Percentiles rank a stretch among this genome's conserved stretches.
Conservation (phyloP, 805 yeast species). For the Candida saitoana region DNA sequence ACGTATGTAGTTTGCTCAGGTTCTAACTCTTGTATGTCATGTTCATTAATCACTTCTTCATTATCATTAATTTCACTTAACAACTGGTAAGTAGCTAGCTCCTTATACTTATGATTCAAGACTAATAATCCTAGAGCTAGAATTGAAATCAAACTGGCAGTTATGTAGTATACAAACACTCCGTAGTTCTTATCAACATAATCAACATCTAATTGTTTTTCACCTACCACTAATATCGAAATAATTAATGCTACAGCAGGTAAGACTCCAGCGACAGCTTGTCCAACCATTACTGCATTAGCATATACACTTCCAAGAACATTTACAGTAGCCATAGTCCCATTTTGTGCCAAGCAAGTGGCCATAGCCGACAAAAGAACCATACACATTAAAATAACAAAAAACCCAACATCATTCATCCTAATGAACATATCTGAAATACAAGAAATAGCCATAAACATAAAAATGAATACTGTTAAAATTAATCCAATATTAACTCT, state of each 20-base stretch:
- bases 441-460: conserved; percentile 52
- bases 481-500: conserved; percentile 61
- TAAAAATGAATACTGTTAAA: conserved; percentile 55
- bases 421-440: conserved; percentile 29
- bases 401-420: conserved; percentile 42
- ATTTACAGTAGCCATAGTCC: conserved; percentile 82
- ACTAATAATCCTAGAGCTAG: conserved; percentile 39
- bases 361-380: conserved; percentile 69
- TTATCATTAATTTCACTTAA: conserved; percentile 12
- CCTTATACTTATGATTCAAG: conserved; percentile 26
- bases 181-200: conserved; percentile 37
- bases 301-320: conserved; percentile 72
- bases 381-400: conserved; percentile 53
- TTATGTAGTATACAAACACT: conserved; percentile 44
- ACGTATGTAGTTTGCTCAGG: conserved; percentile 37
- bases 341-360: conserved; percentile 82
- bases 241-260: conserved; percentile 71
- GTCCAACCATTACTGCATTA: conserved; percentile 92
- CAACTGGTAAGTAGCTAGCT: conserved; percentile 17
- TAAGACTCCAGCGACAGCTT: conserved; percentile 88
- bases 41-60: conserved; percentile 5
- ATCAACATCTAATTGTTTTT: conserved; percentile 16
- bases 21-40: conserved; percentile 11
- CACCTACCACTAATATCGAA: conserved; percentile 45
- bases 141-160: conserved; percentile 47